These are phyloP conservation scores for Dichotomopilus funicola DNA, from an alignment of 2,329 filamentous ascomycete species.

Conservation along the genomic window DNA sequence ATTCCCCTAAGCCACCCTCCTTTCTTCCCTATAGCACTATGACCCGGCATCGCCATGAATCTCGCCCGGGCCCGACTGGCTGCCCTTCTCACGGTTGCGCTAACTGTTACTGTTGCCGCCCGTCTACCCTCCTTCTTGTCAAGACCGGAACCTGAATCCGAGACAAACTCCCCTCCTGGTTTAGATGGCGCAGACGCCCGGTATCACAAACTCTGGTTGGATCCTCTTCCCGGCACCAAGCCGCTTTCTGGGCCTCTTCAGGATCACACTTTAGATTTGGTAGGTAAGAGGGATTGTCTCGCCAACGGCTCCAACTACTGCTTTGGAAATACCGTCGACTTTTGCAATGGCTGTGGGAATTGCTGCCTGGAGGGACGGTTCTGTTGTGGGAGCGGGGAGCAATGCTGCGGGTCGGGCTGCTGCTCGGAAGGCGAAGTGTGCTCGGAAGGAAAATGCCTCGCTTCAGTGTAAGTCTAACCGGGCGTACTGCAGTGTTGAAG, in stretches of 20 bases:
- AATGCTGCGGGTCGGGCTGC: constrained; percentile 29
- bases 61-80: constrained; percentile 11
- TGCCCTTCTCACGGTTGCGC: neutral
- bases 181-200: neutral
- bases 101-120: neutral
- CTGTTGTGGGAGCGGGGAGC: constrained; percentile 25
- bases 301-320: constrained; percentile 31
- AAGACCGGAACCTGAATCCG: neutral
- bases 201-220: constrained; percentile 9
- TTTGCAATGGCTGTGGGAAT: constrained; percentile 26
- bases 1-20: neutral
- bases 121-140: neutral
- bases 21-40: constrained; percentile 12
- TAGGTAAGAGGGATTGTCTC: constrained; percentile 25
- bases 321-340: constrained; percentile 26
- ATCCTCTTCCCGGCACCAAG: constrained; percentile 18
- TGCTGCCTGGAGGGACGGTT: constrained; percentile 25
- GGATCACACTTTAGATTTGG: constrained; percentile 14
- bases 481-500: neutral
- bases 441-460: constrained; percentile 25
- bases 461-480: constrained; percentile 15
- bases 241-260: constrained; percentile 17
- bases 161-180: neutral
- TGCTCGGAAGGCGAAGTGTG: constrained; percentile 28
- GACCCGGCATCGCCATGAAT: constrained; percentile 18